Conservation (phyloP, 2,329 filamentous ascomycete species). For the Chlorencoelia australis region DNA sequence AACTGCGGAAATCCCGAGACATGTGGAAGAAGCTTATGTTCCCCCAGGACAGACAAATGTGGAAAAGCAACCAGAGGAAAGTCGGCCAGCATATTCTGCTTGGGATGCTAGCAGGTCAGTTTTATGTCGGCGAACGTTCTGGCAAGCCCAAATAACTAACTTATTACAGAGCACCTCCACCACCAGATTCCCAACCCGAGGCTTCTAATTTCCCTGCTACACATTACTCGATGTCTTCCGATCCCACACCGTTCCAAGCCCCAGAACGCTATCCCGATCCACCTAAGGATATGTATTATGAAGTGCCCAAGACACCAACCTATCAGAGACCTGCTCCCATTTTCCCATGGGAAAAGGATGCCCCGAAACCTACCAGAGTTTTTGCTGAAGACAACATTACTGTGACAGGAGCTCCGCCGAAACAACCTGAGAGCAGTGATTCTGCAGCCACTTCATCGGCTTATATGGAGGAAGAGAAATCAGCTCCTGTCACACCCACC, state of each 20-base stretch:
- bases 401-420: conserved; percentile 16
- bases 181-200: conserved; percentile 65
- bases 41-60: conserved; percentile 18
- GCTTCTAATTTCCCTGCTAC: conserved; percentile 71
- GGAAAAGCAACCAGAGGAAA: conserved; percentile 12
- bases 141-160: conserved; percentile 10
- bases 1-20: conserved; percentile 9
- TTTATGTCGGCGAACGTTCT: conserved; percentile 25
- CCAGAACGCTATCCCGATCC: conserved; percentile 72
- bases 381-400: conserved; percentile 47
- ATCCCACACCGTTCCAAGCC: conserved; percentile 64
- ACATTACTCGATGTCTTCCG: conserved; percentile 75
- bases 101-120: conserved; percentile 41
- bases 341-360: conserved; percentile 82
- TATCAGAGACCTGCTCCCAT: conserved; percentile 54
- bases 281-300: conserved; percentile 80
- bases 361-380: conserved; percentile 51
- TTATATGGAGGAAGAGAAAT: conserved; percentile 31
- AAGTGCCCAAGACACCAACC: conserved; percentile 58
- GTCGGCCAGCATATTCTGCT: conserved; percentile 18
- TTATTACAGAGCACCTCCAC: conserved; percentile 38
- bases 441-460: conserved; percentile 31
- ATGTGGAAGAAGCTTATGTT: conserved; percentile 24
- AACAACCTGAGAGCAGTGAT: conserved; percentile 24
- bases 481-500: conserved; percentile 33